phyloP scores from a whole-genome alignment of 2,329 filamentous ascomycete genomes.

The Cucurbitaria berberidis region DNA sequence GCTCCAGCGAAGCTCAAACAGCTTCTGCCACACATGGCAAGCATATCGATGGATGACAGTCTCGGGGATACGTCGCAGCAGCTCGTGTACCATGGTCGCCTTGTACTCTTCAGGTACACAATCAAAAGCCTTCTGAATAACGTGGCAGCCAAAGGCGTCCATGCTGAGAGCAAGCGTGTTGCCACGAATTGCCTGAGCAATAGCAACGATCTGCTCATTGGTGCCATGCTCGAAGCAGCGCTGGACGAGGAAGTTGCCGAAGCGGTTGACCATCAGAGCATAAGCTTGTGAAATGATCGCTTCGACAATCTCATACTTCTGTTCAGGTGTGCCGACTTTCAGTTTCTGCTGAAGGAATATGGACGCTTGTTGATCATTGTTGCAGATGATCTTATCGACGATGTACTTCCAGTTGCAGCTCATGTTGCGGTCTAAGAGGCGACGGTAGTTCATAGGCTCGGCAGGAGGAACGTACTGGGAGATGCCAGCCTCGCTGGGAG shows the following conservation, averaged over 20 bases:
- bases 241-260: constrained; percentile 97
- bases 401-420: constrained; percentile 99
- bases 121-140: constrained; percentile 98
- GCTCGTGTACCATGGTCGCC: constrained; percentile 97
- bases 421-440: constrained; percentile 91
- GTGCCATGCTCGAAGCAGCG: constrained; percentile 99
- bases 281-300: constrained; percentile 95
- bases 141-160: constrained; percentile 98
- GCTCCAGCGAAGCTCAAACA: constrained; percentile 96
- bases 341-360: constrained; percentile 99
- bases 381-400: constrained; percentile 98
- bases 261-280: constrained; percentile 95
- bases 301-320: constrained; percentile 97
- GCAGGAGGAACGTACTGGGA: constrained; percentile 80
- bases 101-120: constrained; percentile 98
- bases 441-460: constrained; percentile 95
- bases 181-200: constrained; percentile 90
- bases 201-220: constrained; percentile 88
- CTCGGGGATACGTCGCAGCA: constrained; percentile 92
- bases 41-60: constrained; percentile 98
- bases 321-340: constrained; percentile 91
- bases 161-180: constrained; percentile 94
- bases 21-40: constrained; percentile 99
- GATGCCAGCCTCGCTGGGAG: constrained; percentile 31
- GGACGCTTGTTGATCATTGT: constrained; percentile 98